A percentile compares a stretch with the other conserved stretches of the same genome.
phyloP scores from a whole-genome alignment of 148 eudicot species.

The Mesembryanthemum crystallinum region DNA sequence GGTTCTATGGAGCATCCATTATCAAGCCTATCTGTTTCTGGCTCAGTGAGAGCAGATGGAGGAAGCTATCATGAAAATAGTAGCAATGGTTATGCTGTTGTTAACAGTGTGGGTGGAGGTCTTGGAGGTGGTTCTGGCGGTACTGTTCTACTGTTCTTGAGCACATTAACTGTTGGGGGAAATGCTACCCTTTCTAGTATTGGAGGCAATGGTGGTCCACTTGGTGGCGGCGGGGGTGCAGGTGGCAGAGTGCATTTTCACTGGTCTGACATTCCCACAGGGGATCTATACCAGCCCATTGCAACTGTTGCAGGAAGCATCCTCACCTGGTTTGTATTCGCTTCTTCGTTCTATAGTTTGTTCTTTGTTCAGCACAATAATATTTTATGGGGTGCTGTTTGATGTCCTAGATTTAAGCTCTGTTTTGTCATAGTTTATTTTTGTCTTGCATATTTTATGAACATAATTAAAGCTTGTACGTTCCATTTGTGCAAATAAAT shows the following conservation, averaged over 20 bases:
- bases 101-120: conserved; percentile 31
- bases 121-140: conserved; percentile 99
- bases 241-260: conserved; percentile 97
- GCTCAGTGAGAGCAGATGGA: conserved; percentile 75
- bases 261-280: conserved; percentile 88
- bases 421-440: conserved; percentile 5
- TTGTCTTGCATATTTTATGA: not conserved
- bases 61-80: conserved; percentile 48
- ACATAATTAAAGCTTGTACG: not conserved
- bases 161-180: conserved; percentile 41
- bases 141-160: conserved; percentile 73
- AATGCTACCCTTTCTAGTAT: conserved; percentile 65
- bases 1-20: conserved; percentile 89
- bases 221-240: conserved; percentile 90
- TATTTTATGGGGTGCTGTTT: not conserved
- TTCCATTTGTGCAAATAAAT: not conserved
- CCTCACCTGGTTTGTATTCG: conserved; percentile 48
- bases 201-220: conserved; percentile 80
- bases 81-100: conserved; percentile 17
- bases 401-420: not conserved
- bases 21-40: conserved; percentile 62
- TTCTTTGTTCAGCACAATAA: not conserved
- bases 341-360: conserved; percentile 10
- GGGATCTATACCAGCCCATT: conserved; percentile 85
- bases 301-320: conserved; percentile 82